Evolutionary conservation across 2,329 filamentous ascomycete genomes (phyloP).

Genomic region (Nothophaeocryptopus gaeumannii): DNA sequence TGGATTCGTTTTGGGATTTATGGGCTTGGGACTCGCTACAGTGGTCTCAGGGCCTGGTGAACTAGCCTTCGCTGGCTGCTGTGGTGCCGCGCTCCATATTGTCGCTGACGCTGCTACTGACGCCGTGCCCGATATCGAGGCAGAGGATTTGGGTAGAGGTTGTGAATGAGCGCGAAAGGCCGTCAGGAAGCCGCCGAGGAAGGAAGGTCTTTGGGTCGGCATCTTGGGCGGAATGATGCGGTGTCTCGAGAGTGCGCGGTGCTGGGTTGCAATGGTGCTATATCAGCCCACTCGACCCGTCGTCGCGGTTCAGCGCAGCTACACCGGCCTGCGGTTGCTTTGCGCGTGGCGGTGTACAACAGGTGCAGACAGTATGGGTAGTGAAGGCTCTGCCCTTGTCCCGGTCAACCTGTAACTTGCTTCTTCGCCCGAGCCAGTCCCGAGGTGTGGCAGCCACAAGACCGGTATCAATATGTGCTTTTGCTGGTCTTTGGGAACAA

Average conservation of each 20-base stretch:
- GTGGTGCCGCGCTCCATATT: conserved; percentile 29
- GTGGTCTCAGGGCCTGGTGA: conserved; percentile 20
- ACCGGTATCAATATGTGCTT: too few relatives aligned
- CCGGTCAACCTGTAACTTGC: neutral
- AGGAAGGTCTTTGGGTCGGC: conserved; percentile 61
- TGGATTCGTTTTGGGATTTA: conserved; percentile 45
- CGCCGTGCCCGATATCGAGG: conserved; percentile 41
- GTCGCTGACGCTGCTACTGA: conserved; percentile 37
- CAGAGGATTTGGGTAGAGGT: conserved; percentile 55
- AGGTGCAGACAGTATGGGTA: too few relatives aligned
- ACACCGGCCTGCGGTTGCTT: conserved; percentile 6
- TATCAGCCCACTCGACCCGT: neutral
- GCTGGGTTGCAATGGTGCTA: neutral
- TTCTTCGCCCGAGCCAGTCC: too few relatives aligned
- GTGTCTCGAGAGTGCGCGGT: neutral
- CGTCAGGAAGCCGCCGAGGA: conserved; percentile 65
- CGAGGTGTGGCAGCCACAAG: too few relatives aligned
- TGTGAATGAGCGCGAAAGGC: conserved; percentile 63
- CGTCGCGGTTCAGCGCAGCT: neutral
- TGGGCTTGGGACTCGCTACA: conserved; percentile 44
- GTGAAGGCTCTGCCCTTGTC: neutral
- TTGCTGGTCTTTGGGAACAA: too few relatives aligned
- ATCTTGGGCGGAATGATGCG: conserved; percentile 37
- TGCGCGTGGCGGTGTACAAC: neutral
- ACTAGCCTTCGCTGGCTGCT: conserved; percentile 16